phyloP scores from a whole-genome alignment of 371 early-diverging fungal species.

The Mucor saturninus region DNA sequence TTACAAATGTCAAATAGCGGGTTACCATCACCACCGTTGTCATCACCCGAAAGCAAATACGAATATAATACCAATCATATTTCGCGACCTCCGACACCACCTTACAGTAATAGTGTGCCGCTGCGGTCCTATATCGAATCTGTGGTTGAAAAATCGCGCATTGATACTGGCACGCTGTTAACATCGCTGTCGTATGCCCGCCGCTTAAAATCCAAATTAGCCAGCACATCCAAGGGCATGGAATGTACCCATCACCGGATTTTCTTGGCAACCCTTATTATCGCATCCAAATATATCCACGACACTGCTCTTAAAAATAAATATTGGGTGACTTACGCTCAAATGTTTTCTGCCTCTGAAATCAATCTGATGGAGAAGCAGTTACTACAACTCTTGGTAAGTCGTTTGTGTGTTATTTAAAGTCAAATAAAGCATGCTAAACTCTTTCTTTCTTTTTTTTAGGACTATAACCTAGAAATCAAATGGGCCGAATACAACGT shows the following conservation, averaged over 20 bases:
- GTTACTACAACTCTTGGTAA: constrained; percentile 66
- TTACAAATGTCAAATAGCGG: constrained; percentile 1
- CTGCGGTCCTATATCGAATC: constrained; percentile 53
- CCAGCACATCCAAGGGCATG: constrained; percentile 66
- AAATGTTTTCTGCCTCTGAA: constrained; percentile 72
- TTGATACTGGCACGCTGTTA: constrained; percentile 62
- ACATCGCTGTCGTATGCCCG: constrained; percentile 62
- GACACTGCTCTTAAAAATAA: constrained; percentile 79
- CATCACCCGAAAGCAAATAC: constrained; percentile 10
- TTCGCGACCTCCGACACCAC: constrained; percentile 6
- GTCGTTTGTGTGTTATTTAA: neutral
- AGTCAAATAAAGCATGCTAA: neutral
- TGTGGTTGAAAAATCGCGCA: constrained; percentile 54
- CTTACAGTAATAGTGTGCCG: constrained; percentile 20
- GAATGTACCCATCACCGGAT: constrained; percentile 81
- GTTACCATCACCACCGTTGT: constrained; percentile 28
- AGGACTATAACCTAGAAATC: constrained; percentile 27
- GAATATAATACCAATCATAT: neutral
- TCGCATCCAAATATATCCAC: constrained; percentile 72
- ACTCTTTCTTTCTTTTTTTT: neutral
- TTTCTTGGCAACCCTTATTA: constrained; percentile 77
- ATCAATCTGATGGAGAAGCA: constrained; percentile 86
- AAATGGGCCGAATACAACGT: constrained; percentile 11
- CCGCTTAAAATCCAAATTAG: constrained; percentile 51
- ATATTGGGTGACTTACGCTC: constrained; percentile 75